Evolutionary conservation across 106 monocot genomes (phyloP).

Genomic region (Dendrobium officinale): DNA sequence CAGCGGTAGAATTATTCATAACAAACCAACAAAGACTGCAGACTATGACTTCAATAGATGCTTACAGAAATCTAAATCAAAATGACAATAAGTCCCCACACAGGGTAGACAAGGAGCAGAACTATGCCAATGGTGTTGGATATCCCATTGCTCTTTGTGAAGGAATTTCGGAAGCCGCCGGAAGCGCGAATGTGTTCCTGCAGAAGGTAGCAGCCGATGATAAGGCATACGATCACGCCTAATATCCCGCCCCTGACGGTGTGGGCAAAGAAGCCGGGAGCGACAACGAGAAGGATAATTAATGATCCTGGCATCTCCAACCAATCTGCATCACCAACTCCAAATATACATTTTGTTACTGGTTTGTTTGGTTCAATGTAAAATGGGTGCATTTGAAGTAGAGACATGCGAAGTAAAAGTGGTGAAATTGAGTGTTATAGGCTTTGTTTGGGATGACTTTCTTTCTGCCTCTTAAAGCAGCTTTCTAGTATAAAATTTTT

Average conservation of each 20-base stretch:
- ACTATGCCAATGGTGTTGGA: slow-evolving; percentile 84
- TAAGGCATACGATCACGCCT: slow-evolving; percentile 49
- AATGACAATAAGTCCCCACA: slow-evolving; percentile 50
- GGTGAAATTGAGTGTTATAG: too few relatives aligned
- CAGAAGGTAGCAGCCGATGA: slow-evolving; percentile 72
- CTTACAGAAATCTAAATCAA: slow-evolving; percentile 18
- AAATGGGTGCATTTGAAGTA: too few relatives aligned
- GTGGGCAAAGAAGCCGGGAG: slow-evolving; percentile 51
- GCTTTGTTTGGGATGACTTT: too few relatives aligned
- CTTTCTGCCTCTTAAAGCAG: too few relatives aligned
- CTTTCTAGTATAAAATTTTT: too few relatives aligned
- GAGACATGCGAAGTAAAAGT: too few relatives aligned
- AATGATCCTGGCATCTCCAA: slow-evolving; percentile 69
- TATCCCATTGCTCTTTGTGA: slow-evolving; percentile 65
- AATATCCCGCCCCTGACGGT: slow-evolving; percentile 30
- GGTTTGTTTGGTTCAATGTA: too few relatives aligned
- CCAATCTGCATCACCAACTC: slow-evolving; percentile 39
- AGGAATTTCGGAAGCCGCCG: slow-evolving; percentile 75
- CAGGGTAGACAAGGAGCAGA: slow-evolving; percentile 69
- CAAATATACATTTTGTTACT: neutral
- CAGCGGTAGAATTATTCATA: too few relatives aligned
- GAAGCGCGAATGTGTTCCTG: slow-evolving; percentile 92
- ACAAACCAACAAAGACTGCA: too few relatives aligned
- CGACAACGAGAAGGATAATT: slow-evolving; percentile 68
- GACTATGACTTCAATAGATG: too few relatives aligned